Conservation (phyloP, 1,139 yeast genomes). For the Sugiyamaella pinicola region DNA sequence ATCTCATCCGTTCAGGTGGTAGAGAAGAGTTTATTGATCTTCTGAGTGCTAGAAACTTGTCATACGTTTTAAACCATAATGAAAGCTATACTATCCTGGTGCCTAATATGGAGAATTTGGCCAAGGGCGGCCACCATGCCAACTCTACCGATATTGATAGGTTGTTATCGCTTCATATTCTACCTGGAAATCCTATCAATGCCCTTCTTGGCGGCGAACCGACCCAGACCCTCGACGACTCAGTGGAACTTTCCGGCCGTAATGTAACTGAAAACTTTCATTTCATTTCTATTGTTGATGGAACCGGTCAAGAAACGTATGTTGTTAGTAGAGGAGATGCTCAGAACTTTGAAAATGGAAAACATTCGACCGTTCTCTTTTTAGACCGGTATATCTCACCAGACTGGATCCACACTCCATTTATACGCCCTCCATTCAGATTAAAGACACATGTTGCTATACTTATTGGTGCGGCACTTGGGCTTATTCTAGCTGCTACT, state of each 20-base stretch:
- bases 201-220: constrained; percentile 40
- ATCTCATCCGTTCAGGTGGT: constrained; percentile 57
- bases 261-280: constrained; percentile 34
- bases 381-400: constrained; percentile 70
- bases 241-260: constrained; percentile 51
- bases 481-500: constrained; percentile 38
- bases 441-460: constrained; percentile 42
- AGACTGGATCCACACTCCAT: constrained; percentile 56
- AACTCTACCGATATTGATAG: constrained; percentile 51
- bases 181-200: constrained; percentile 55
- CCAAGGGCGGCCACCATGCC: constrained; percentile 50
- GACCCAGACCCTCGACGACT: constrained; percentile 49
- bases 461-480: constrained; percentile 43
- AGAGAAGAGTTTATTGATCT: constrained; percentile 51
- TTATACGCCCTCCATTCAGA: constrained; percentile 36
- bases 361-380: constrained; percentile 58
- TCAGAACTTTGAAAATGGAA: constrained; percentile 32
- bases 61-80: constrained; percentile 39
- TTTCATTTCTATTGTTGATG: constrained; percentile 49
- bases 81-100: constrained; percentile 66
- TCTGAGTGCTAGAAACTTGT: constrained; percentile 46
- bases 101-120: constrained; percentile 65
- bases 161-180: constrained; percentile 67
- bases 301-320: constrained; percentile 66
- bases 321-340: constrained; percentile 72